A percentile compares a stretch with the other conserved stretches of the same genome.
These are phyloP conservation scores for Sporothrix brasiliensis DNA, from an alignment of 2,329 filamentous ascomycete genomes.

Conservation along the genomic window DNA sequence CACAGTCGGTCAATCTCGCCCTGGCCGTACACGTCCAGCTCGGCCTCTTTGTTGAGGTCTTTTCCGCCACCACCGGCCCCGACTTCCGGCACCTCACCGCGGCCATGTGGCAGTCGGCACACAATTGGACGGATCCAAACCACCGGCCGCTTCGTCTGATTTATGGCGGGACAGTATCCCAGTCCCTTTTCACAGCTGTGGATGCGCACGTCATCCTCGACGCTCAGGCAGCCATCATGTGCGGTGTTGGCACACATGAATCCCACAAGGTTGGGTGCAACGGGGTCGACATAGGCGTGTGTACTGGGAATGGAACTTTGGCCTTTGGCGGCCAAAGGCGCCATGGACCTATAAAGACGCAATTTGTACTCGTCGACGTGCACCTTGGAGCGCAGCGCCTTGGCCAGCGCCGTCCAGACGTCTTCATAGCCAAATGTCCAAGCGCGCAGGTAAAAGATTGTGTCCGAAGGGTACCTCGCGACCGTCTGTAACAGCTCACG, in stretches of 20 bases:
- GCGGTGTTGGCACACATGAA: constrained; percentile 73
- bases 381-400: constrained; percentile 67
- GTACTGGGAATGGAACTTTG: constrained; percentile 45
- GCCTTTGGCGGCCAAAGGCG: constrained; percentile 33
- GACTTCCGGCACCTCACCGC: constrained; percentile 65
- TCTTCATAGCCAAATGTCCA: constrained; percentile 93
- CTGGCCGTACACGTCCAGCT: constrained; percentile 61
- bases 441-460: constrained; percentile 79
- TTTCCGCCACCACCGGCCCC: constrained; percentile 79
- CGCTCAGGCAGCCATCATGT: constrained; percentile 72
- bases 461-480: constrained; percentile 67
- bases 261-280: constrained; percentile 70
- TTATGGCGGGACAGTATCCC: constrained; percentile 56
- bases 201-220: constrained; percentile 60
- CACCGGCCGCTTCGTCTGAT: constrained; percentile 50
- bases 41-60: constrained; percentile 69
- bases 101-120: constrained; percentile 61
- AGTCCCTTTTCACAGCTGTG: constrained; percentile 83
- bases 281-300: constrained; percentile 53
- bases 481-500: constrained; percentile 73
- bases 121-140: constrained; percentile 82
- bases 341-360: constrained; percentile 66
- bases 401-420: constrained; percentile 81
- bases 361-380: constrained; percentile 84
- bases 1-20: constrained; percentile 37